A percentile compares a stretch with the other conserved stretches of the same genome.
phyloP scores from a whole-genome alignment of 148 eudicot species.

The Camellia japonica region DNA sequence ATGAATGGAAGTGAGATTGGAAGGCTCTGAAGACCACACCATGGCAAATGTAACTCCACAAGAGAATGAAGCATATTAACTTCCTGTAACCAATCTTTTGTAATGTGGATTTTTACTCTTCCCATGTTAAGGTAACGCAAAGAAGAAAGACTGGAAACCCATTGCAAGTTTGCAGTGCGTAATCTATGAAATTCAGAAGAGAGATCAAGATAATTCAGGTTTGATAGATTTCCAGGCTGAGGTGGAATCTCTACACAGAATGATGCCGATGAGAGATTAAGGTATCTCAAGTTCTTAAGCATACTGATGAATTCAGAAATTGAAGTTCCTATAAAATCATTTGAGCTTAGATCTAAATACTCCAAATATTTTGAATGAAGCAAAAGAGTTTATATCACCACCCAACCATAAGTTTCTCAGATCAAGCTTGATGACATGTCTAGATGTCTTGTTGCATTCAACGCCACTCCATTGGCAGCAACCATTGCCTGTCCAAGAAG shows the following conservation, averaged over 20 bases:
- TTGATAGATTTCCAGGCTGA: not conserved
- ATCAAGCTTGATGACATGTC: conserved; percentile 18
- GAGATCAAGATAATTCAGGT: not conserved
- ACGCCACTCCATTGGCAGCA: conserved; percentile 32
- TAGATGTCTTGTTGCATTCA: conserved; percentile 14
- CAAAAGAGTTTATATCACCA: conserved; percentile 16
- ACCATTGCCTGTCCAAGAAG: conserved; percentile 26
- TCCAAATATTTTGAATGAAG: conserved; percentile 18
- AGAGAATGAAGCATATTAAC: not conserved
- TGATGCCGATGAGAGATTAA: conserved; percentile 11
- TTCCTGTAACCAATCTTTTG: not conserved
- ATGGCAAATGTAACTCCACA: not conserved
- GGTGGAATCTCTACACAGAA: not conserved
- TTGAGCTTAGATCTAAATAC: conserved; percentile 26
- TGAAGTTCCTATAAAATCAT: conserved; percentile 15
- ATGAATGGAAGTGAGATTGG: not conserved
- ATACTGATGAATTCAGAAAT: conserved; percentile 24
- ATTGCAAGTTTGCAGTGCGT: not conserved
- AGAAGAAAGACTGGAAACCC: not conserved
- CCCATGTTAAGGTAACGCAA: not conserved
- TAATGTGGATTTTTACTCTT: not conserved
- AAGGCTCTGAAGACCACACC: not conserved
- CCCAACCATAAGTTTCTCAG: conserved; percentile 11
- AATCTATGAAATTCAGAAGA: not conserved
- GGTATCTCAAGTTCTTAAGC: conserved; percentile 15